Base-by-base conservation (phyloP, 202 grass and related monocot species). In the Saccharum hybrid region DNA sequence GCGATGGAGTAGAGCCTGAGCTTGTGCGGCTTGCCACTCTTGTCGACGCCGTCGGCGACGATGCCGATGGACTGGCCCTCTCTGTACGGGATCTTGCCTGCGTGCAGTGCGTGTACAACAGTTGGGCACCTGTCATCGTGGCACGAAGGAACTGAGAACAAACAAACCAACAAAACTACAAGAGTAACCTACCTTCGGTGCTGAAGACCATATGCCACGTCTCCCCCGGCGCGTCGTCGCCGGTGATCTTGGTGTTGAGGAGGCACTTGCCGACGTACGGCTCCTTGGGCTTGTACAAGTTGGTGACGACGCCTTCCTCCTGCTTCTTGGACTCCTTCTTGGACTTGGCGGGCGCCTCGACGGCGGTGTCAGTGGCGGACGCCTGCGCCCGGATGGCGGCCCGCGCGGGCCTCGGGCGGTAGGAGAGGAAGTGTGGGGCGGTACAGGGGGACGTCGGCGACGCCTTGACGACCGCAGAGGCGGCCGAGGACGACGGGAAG, bases 21-120 rank as follows among this genome's bases (percentile, higher is more conserved):
- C 84, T 96, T 98, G 93, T 98, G 91, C 12, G 93, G 96, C 76
- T 98, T 98, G 42, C 96, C 96, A 69, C 90, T 96, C 90, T 96
- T 98, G 86, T 98, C 96, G n/a, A 84, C 2, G 28, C 96, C 96
- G 51, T 98, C 96, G 1, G 96, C 70, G 80, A 98, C 90, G 57
- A 98, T 81, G 2, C 96, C 96, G 66, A 98, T 87, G 43, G 96
- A 98, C 88, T 96, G 96, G 30, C 96, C 96, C 41, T 98, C 96
- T 66, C 88, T 87, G 89, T 98, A 98, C 1, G 93, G 93, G 49
- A 98, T 3, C 83, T 85, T 42, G 2, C 90, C 91, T 97, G 84
- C 69, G 61, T 63, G 8, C 10, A 52, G 56, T 60, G 56, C n/a
- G 54, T 19, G 49, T 52, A n/a, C 51, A 56, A 52, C 49, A 19